These are phyloP conservation scores for Yarrowia sp. DNA, from an alignment of 805 yeast species.

Conservation along the genomic window DNA sequence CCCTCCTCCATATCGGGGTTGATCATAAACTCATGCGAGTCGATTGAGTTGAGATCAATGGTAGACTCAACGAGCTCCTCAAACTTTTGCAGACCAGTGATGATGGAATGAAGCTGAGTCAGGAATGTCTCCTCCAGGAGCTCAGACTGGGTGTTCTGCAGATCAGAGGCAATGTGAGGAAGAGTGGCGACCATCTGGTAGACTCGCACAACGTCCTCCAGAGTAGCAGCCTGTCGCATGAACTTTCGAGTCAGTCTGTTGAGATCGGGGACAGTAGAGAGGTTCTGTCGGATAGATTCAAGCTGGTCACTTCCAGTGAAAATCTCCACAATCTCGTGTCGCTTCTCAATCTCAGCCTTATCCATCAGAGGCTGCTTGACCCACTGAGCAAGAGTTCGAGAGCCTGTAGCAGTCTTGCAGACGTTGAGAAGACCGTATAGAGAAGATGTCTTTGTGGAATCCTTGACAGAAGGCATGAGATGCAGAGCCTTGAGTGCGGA, in stretches of 20 bases:
- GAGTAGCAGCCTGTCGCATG: conserved; percentile 58
- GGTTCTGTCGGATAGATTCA: conserved; percentile 61
- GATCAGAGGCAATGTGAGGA: conserved; percentile 68
- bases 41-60: conserved; percentile 82
- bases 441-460: conserved; percentile 61
- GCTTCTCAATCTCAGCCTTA: conserved; percentile 60
- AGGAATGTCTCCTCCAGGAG: conserved; percentile 61
- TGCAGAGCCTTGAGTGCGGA: conserved; percentile 89
- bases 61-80: conserved; percentile 92
- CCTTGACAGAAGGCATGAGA: conserved; percentile 69
- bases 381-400: conserved; percentile 90
- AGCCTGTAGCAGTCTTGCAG: conserved; percentile 90
- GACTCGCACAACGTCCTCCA: conserved; percentile 88
- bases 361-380: conserved; percentile 91
- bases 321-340: conserved; percentile 76
- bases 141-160: conserved; percentile 55
- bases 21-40: conserved; percentile 81
- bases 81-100: conserved; percentile 63
- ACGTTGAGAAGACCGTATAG: conserved; percentile 84
- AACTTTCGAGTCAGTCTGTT: conserved; percentile 76
- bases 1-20: conserved; percentile 89
- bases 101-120: conserved; percentile 49
- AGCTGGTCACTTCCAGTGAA: conserved; percentile 64
- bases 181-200: conserved; percentile 78
- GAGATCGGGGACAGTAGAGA: conserved; percentile 82